phyloP scores from a whole-genome alignment of 139 green algal genomes.

The Trebouxia sp. region DNA sequence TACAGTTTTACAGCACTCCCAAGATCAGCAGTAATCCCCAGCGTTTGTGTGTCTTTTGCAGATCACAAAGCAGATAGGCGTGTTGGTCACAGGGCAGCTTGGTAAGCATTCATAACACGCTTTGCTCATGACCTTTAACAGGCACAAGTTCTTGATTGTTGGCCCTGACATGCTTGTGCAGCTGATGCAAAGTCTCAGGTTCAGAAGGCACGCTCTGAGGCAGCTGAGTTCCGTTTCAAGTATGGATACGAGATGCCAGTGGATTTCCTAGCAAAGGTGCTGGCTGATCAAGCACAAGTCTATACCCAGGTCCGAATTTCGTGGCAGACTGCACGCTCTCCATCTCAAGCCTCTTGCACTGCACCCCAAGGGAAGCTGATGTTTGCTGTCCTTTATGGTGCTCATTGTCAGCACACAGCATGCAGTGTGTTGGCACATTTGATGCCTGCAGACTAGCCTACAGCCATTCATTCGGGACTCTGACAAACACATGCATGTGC shows the following conservation, averaged over 20 bases:
- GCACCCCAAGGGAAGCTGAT: too few species aligned
- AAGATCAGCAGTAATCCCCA: neutral
- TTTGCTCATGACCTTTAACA: too few species aligned
- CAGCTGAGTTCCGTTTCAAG: slow-evolving; percentile 92
- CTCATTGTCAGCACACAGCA: neutral
- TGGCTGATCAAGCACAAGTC: slow-evolving; percentile 97
- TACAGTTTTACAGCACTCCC: neutral
- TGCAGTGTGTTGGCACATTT: neutral
- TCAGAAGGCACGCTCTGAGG: slow-evolving; percentile 86
- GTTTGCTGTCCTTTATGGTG: neutral
- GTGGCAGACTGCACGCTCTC: too few species aligned
- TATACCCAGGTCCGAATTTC: slow-evolving; percentile 86
- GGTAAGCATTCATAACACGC: slow-evolving; percentile 19
- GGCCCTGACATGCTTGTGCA: slow-evolving; percentile 40
- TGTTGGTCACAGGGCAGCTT: slow-evolving; percentile 85
- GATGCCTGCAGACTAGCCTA: neutral
- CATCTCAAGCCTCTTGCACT: too few species aligned
- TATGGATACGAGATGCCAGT: slow-evolving; percentile 97
- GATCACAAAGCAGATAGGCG: slow-evolving; percentile 90
- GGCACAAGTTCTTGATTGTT: too few species aligned
- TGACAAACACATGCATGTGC: neutral
- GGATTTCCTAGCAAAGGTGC: slow-evolving; percentile 85
- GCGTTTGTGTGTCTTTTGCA: slow-evolving; percentile 6
- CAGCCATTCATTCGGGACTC: neutral
- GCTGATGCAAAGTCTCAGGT: slow-evolving; percentile 85